Percentiles rank a stretch among this genome's conserved stretches.
These are phyloP conservation scores for Beauveria asiatica DNA, from an alignment of 2,329 filamentous ascomycete species.

Conservation along the genomic window DNA sequence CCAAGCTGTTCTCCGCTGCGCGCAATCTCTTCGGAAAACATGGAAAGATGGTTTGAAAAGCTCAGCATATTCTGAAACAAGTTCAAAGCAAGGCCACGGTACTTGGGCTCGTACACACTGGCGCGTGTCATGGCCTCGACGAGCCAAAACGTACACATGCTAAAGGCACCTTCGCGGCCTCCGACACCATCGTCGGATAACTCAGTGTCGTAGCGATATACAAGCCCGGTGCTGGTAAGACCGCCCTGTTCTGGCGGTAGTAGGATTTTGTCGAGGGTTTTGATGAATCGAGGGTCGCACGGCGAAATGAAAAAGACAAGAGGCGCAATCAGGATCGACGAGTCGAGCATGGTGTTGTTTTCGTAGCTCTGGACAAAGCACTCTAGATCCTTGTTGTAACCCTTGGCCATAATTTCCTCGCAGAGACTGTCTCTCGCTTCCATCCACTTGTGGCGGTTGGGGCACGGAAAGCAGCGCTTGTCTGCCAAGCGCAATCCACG, in stretches of 20 bases:
- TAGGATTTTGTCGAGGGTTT: conserved; percentile 64
- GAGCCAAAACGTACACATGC: conserved; percentile 78
- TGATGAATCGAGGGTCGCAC: conserved; percentile 66
- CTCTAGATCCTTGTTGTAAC: conserved; percentile 61
- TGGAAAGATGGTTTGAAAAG: conserved; percentile 68
- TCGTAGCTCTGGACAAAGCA: conserved; percentile 73
- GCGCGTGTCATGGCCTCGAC: conserved; percentile 70
- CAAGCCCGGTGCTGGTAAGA: conserved; percentile 64
- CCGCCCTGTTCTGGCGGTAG: conserved; percentile 66
- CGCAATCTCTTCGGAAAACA: conserved; percentile 74
- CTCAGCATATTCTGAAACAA: conserved; percentile 71
- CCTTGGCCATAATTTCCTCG: conserved; percentile 69
- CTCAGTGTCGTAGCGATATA: conserved; percentile 66
- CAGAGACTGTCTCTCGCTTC: conserved; percentile 58
- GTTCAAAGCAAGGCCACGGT: conserved; percentile 52
- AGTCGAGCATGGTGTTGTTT: conserved; percentile 60
- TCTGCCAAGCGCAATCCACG: conserved; percentile 65
- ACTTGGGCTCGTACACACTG: conserved; percentile 54
- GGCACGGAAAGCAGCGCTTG: conserved; percentile 68
- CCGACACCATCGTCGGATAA: conserved; percentile 64
- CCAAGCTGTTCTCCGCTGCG: conserved; percentile 68
- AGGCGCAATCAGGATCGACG: conserved; percentile 66
- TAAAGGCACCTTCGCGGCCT: conserved; percentile 67
- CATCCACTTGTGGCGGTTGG: conserved; percentile 59
- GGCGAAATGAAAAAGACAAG: conserved; percentile 73